phyloP scores from a whole-genome alignment of 371 early-diverging fungal genomes.

The Mucor indicus region DNA sequence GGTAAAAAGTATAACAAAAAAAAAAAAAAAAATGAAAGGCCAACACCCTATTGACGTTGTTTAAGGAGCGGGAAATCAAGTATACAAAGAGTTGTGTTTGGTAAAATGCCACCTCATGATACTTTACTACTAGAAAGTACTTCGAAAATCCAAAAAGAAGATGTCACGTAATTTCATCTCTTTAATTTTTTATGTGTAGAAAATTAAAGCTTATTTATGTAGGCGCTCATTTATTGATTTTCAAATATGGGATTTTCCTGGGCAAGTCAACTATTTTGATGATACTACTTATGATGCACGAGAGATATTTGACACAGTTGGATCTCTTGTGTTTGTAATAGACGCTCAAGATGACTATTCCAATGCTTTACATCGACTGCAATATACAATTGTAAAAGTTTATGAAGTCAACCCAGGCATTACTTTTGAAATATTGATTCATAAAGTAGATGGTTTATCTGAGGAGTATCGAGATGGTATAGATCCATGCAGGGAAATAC shows the following conservation, averaged over 20 bases:
- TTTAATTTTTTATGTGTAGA: too few species aligned
- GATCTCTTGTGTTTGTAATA: conserved; percentile 87
- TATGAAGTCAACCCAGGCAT: conserved; percentile 77
- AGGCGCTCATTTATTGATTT: conserved; percentile 80
- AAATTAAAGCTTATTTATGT: too few species aligned
- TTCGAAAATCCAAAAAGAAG: conserved; percentile 70
- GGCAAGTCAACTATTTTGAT: conserved; percentile 81
- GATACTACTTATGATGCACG: conserved; percentile 58
- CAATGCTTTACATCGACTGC: conserved; percentile 72
- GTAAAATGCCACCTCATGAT: conserved; percentile 87
- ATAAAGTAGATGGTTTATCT: conserved; percentile 94
- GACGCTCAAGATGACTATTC: conserved; percentile 92
- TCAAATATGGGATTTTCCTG: conserved; percentile 92
- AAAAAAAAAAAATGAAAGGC: too few species aligned
- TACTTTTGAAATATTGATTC: conserved; percentile 91
- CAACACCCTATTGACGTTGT: background rate
- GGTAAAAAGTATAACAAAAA: conserved; percentile 27
- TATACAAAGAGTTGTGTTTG: conserved; percentile 89
- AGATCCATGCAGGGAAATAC: background rate
- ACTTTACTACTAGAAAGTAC: conserved; percentile 87
- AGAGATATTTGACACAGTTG: conserved; percentile 72
- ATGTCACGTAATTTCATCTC: conserved; percentile 69
- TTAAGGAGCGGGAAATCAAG: conserved; percentile 88
- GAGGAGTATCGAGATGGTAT: conserved; percentile 91
- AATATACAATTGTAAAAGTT: conserved; percentile 70